phyloP scores from a whole-genome alignment of 805 yeast genomes.

The Hanseniaspora vineae region DNA sequence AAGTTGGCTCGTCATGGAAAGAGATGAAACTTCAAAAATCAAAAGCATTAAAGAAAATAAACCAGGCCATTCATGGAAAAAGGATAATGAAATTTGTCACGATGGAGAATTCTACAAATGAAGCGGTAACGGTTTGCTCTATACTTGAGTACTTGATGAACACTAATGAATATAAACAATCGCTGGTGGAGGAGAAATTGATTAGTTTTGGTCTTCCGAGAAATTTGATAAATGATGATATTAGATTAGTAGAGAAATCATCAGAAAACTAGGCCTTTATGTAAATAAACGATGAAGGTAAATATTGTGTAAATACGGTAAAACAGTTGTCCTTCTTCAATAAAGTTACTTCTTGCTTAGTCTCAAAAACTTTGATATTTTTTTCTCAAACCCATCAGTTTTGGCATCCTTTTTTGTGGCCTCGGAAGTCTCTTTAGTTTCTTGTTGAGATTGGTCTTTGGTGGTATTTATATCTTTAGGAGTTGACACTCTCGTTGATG shows the following conservation, averaged over 20 bases:
- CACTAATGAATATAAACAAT: background rate
- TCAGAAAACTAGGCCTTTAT: no score
- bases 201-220: background rate
- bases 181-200: background rate
- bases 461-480: no score
- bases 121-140: background rate
- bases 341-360: slow-evolving; percentile 23
- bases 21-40: background rate
- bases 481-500: background rate
- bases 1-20: background rate
- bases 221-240: background rate
- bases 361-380: slow-evolving; percentile 29
- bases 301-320: no score
- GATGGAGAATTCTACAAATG: background rate
- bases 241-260: background rate
- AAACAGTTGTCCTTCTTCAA: no score
- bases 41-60: background rate
- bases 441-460: no score
- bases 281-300: no score
- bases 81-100: background rate
- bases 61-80: background rate
- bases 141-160: background rate
- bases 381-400: slow-evolving; percentile 7
- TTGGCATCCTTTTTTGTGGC: background rate
- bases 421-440: background rate